A percentile compares a stretch with the other conserved stretches of the same genome.
Evolutionary conservation across 495 filamentous ascomycete species (phyloP).

Genomic region (Tuber indicum): DNA sequence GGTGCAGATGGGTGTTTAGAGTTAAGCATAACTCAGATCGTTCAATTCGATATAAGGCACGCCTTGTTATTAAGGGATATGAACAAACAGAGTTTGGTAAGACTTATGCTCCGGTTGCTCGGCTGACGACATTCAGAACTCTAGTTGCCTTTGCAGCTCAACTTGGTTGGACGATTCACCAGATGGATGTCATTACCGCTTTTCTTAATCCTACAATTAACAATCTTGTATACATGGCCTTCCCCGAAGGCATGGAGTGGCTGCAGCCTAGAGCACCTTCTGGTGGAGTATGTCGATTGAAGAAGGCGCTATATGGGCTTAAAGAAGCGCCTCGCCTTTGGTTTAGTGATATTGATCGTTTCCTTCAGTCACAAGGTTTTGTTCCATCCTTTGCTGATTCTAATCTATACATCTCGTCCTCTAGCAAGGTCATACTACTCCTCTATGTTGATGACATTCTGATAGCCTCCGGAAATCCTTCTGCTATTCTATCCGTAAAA

Average conservation of each 20-base stretch:
- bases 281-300: not conserved
- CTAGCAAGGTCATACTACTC: too few relatives aligned
- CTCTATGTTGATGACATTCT: constrained; percentile 24
- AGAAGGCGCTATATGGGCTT: constrained; percentile 24
- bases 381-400: not conserved
- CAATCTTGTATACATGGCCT: constrained; percentile 10
- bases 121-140: too few relatives aligned
- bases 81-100: too few relatives aligned
- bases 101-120: too few relatives aligned
- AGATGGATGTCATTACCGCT: constrained; percentile 24
- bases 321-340: too few relatives aligned
- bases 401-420: constrained; percentile 9
- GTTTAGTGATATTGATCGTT: constrained; percentile 13
- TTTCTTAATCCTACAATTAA: constrained; percentile 24
- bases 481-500: not conserved
- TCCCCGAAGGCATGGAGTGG: constrained; percentile 23
- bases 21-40: too few relatives aligned
- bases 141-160: too few relatives aligned
- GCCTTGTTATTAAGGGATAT: too few relatives aligned
- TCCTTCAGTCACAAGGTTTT: constrained; percentile 13
- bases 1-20: too few relatives aligned
- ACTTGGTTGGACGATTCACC: too few relatives aligned
- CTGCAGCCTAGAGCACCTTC: not conserved
- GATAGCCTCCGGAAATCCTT: not conserved
- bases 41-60: too few relatives aligned